Conservation (phyloP, 176 grass and related monocot species). For the Saccharum officinarum region DNA sequence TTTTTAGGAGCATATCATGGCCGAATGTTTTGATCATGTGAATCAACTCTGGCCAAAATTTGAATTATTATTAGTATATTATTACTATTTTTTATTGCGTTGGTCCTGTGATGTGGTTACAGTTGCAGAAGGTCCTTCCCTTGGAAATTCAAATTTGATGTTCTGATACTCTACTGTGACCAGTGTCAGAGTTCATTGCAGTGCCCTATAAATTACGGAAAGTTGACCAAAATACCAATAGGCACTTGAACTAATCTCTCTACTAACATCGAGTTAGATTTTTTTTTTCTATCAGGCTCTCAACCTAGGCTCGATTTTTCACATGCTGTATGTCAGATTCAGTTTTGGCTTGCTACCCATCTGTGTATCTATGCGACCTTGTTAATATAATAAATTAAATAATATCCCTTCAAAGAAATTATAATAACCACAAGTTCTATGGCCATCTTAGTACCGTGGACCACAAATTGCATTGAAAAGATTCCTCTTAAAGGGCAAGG, state of each 20-base stretch:
- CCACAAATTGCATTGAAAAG: not conserved
- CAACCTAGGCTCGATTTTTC: not conserved
- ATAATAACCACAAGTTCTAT: not conserved
- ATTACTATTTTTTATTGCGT: not conserved
- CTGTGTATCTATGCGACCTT: not conserved
- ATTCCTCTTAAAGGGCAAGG: not conserved
- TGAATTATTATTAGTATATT: not conserved
- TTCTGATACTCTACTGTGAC: not conserved
- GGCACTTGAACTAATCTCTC: slow-evolving; percentile 3
- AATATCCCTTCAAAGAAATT: not conserved
- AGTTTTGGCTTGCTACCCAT: not conserved
- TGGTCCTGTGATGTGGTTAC: not conserved
- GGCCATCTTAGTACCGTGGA: not conserved
- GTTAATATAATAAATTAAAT: not conserved
- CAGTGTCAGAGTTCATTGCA: not conserved
- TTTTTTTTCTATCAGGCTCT: not conserved
- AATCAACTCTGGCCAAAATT: not conserved
- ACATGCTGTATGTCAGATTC: not conserved
- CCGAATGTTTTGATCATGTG: not conserved
- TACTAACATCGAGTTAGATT: not conserved
- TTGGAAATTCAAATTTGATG: not conserved
- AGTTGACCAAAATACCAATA: not conserved
- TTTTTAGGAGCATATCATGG: not conserved
- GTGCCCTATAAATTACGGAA: not conserved
- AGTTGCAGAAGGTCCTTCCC: not conserved